Evolutionary conservation across 805 yeast genomes (phyloP).

Genomic region (Lipomyces starkeyi): DNA sequence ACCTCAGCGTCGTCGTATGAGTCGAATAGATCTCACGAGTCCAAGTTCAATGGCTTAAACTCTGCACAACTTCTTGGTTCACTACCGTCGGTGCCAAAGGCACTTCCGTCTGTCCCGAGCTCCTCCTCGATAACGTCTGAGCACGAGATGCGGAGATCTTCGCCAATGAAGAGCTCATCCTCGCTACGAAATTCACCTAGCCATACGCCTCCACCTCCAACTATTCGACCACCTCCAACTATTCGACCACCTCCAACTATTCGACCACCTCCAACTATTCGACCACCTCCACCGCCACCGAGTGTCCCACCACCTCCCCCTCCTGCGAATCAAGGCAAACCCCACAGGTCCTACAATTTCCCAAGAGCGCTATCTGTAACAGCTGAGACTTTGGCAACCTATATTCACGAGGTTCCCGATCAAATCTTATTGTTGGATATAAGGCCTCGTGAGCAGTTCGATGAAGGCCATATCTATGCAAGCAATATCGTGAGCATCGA

Average conservation of each 20-base stretch:
- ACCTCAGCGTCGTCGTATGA: not conserved
- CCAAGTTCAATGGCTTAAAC: not conserved
- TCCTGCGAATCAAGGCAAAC: not conserved
- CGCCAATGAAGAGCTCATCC: not conserved
- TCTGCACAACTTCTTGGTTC: not conserved
- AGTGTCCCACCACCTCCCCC: conserved; percentile 8
- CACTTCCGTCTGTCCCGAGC: conserved; percentile 4
- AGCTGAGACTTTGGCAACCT: conserved; percentile 40
- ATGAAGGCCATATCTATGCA: conserved; percentile 65
- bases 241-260: not conserved
- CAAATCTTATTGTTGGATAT: conserved; percentile 71
- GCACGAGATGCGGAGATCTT: not conserved
- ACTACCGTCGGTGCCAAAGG: conserved; percentile 11
- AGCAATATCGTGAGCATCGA: conserved; percentile 73
- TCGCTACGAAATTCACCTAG: not conserved
- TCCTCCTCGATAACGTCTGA: not conserved
- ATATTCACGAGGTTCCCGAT: conserved; percentile 40
- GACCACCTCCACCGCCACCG: not conserved
- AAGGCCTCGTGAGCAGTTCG: conserved; percentile 65
- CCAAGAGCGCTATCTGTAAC: conserved; percentile 43
- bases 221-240: not conserved
- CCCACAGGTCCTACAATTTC: conserved; percentile 28
- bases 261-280: not conserved
- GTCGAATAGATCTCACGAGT: not conserved
- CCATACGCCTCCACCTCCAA: not conserved